Percentiles rank a stretch among this genome's conserved stretches.
Conservation (phyloP, 2,329 filamentous ascomycete genomes). For the Aspergillus texensis region DNA sequence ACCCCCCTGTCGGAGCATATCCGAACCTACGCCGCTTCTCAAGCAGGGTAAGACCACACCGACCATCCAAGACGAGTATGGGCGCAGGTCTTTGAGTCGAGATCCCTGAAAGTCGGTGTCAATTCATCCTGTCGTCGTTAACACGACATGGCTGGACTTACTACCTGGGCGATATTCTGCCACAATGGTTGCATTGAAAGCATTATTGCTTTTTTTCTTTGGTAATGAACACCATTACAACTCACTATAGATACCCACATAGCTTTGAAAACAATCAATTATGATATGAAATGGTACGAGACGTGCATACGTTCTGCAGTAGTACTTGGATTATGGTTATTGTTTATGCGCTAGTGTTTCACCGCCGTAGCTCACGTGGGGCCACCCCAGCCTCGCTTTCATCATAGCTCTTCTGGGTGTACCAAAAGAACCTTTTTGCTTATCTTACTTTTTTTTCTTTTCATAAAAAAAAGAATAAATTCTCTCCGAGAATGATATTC, state of each 20-base stretch:
- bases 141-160: conserved; percentile 17
- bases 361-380: conserved; percentile 28
- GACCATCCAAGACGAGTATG: neutral
- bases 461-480: neutral
- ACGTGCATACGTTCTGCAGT: neutral
- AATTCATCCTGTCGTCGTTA: conserved; percentile 14
- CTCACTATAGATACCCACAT: conserved; percentile 26
- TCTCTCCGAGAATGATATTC: neutral
- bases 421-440: neutral
- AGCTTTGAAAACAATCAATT: conserved; percentile 11
- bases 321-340: neutral
- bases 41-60: conserved; percentile 8
- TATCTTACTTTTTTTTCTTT: neutral
- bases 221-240: conserved; percentile 10
- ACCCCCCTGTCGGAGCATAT: neutral
- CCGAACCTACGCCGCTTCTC: neutral
- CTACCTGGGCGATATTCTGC: conserved; percentile 11
- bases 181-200: conserved; percentile 12
- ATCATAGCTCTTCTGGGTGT: conserved; percentile 9
- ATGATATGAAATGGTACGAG: conserved; percentile 5
- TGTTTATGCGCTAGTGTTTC: conserved; percentile 11
- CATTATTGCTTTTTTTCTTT: neutral
- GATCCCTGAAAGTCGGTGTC: conserved; percentile 9
- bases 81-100: conserved; percentile 8
- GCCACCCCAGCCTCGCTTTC: conserved; percentile 12